These are phyloP conservation scores for Rhododendron williamsianum DNA, from an alignment of 148 eudicot species.

Conservation along the genomic window DNA sequence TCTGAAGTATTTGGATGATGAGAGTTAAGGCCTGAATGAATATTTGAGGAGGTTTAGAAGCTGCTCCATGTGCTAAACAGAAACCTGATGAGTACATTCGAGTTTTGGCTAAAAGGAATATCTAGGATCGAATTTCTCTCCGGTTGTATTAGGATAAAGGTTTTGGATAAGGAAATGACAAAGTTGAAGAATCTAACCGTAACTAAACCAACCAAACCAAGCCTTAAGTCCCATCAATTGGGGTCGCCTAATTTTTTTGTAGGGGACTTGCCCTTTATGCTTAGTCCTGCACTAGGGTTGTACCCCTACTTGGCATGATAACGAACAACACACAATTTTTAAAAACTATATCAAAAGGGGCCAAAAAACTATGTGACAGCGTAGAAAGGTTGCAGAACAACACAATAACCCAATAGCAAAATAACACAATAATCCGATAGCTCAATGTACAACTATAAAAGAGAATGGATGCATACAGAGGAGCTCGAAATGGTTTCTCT, in stretches of 20 bases:
- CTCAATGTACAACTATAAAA: neutral
- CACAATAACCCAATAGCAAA: neutral
- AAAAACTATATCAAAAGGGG: neutral
- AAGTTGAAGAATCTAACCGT: neutral
- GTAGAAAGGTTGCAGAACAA: neutral
- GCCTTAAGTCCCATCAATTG: neutral
- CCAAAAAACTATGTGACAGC: no score
- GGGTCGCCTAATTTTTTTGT: neutral
- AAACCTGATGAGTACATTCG: neutral
- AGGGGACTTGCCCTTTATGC: neutral
- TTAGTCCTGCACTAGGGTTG: neutral
- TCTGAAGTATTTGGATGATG: neutral
- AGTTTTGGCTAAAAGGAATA: neutral
- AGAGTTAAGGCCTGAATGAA: neutral
- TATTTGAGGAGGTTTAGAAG: neutral
- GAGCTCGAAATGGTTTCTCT: constrained; percentile 97
- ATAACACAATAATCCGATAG: neutral
- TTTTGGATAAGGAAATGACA: neutral
- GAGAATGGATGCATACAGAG: constrained; percentile 52
- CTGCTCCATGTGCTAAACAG: neutral
- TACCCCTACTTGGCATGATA: neutral
- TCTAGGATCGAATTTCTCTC: neutral
- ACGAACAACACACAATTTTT: neutral
- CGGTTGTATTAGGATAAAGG: neutral
- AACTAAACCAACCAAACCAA: neutral